phyloP scores from a whole-genome alignment of 2,329 filamentous ascomycete species.

The Pseudogymnoascus sp. region DNA sequence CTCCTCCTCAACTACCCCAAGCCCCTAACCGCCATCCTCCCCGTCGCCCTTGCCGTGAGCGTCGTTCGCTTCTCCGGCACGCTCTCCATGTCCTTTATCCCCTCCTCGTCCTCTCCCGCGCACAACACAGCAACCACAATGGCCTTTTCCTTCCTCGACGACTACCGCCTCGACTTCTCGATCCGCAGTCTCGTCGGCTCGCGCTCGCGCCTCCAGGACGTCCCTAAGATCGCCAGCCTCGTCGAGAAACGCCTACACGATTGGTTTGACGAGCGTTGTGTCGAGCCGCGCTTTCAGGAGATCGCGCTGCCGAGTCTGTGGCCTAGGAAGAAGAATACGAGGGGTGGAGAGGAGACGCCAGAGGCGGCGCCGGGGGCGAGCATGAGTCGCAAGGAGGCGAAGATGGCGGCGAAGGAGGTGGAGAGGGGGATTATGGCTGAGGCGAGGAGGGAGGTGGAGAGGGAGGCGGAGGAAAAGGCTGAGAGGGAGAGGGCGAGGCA shows the following conservation, averaged over 20 bases:
- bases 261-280: constrained; percentile 82
- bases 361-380: constrained; percentile 32
- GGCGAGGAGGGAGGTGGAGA: constrained; percentile 23
- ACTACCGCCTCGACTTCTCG: constrained; percentile 77
- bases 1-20: constrained; percentile 92
- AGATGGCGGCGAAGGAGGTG: constrained; percentile 43
- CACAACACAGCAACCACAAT: constrained; percentile 75
- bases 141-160: constrained; percentile 87
- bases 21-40: constrained; percentile 77
- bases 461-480: constrained; percentile 22
- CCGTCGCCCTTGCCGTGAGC: constrained; percentile 83
- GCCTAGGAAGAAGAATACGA: constrained; percentile 76
- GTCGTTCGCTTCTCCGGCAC: constrained; percentile 94
- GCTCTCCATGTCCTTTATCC: constrained; percentile 85
- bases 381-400: constrained; percentile 45
- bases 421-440: constrained; percentile 41
- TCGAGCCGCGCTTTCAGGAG: constrained; percentile 80
- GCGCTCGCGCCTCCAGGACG: constrained; percentile 72
- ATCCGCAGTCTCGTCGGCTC: constrained; percentile 73
- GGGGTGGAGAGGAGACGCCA: constrained; percentile 58
- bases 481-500: constrained; percentile 26
- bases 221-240: constrained; percentile 80
- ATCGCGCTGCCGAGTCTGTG: constrained; percentile 75
- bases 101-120: constrained; percentile 52
- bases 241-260: constrained; percentile 72